A percentile compares a stretch with the other conserved stretches of the same genome.
Evolutionary conservation across 441 rosid genomes (phyloP).

Genomic region (Jatropha multifida): DNA sequence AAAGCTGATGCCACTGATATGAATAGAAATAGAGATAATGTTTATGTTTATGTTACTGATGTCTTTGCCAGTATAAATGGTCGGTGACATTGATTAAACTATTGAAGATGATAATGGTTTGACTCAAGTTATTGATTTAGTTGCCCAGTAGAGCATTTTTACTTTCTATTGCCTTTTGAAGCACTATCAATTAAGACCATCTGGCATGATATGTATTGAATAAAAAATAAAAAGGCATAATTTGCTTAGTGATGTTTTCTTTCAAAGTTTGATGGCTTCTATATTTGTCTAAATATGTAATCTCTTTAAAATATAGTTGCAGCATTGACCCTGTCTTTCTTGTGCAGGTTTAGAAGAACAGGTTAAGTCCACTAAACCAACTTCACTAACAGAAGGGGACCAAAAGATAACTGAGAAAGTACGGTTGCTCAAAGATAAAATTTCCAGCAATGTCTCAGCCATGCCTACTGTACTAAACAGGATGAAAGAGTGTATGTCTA

Average conservation of each 20-base stretch:
- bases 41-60: background rate
- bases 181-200: background rate
- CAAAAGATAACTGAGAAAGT: slow-evolving; percentile 35
- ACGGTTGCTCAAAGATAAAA: slow-evolving; percentile 39
- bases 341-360: slow-evolving; percentile 29
- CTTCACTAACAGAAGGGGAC: slow-evolving; percentile 26
- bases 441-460: slow-evolving; percentile 39
- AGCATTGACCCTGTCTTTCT: slow-evolving; percentile 17
- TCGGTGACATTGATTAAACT: background rate
- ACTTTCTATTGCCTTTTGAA: background rate
- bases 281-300: slow-evolving; percentile 1
- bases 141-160: background rate
- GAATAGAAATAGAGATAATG: background rate
- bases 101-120: background rate
- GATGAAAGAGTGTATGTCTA: slow-evolving; percentile 50
- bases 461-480: slow-evolving; percentile 48
- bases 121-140: background rate
- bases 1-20: background rate
- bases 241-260: background rate
- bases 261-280: slow-evolving; percentile 4
- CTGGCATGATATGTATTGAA: background rate
- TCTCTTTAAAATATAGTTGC: background rate
- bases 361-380: slow-evolving; percentile 17
- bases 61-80: background rate
- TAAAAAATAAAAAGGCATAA: no score